Conservation (phyloP, 2,329 filamentous ascomycete genomes). For the Zasmidium citrigriseum region DNA sequence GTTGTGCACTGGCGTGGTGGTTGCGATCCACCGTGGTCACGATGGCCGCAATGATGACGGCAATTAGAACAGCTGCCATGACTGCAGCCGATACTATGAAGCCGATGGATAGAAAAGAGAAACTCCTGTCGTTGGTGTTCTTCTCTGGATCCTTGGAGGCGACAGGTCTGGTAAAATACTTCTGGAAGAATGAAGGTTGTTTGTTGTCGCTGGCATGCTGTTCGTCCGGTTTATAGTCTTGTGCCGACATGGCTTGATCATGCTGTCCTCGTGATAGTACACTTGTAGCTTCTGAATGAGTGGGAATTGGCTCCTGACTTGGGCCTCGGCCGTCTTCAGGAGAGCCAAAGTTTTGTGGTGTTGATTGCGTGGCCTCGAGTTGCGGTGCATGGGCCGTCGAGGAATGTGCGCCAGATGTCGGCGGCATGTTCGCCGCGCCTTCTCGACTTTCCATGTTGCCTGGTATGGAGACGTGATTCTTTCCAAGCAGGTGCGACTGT, state of each 20-base stretch:
- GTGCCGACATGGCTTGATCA: neutral
- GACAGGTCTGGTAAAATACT: constrained; percentile 25
- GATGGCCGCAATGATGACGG: constrained; percentile 26
- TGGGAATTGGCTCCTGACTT: neutral
- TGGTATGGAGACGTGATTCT: neutral
- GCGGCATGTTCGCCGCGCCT: neutral
- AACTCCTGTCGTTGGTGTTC: constrained; percentile 16
- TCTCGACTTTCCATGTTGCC: neutral
- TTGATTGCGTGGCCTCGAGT: too few species aligned
- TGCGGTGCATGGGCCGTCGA: too few species aligned
- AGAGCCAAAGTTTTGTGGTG: neutral
- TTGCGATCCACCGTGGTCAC: constrained; percentile 14
- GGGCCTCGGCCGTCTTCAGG: neutral
- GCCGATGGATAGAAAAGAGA: constrained; percentile 31
- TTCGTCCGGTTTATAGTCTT: neutral
- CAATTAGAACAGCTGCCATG: constrained; percentile 23
- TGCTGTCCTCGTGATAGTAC: too few species aligned
- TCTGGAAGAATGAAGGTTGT: constrained; percentile 27
- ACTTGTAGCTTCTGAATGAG: neutral
- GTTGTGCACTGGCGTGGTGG: neutral
- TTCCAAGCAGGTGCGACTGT: neutral
- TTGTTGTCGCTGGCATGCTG: neutral
- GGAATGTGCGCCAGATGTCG: neutral
- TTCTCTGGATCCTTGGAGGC: constrained; percentile 17
- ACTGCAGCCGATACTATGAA: constrained; percentile 16